phyloP scores from a whole-genome alignment of 495 filamentous ascomycete genomes.

The Jackrogersella multiformis region DNA sequence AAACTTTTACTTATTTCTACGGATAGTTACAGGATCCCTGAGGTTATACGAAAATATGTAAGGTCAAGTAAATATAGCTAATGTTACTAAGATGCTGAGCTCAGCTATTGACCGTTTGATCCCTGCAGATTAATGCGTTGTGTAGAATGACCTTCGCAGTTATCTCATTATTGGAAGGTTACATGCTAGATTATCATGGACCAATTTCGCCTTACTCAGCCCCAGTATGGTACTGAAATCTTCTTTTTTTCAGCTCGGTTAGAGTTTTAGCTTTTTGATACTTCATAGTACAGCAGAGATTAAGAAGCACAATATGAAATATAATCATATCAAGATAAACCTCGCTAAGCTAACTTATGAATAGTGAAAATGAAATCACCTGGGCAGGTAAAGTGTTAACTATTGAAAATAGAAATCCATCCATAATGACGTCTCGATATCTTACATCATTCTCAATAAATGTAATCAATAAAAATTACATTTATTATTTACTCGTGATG shows the following conservation, averaged over 20 bases:
- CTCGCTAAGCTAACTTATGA: not conserved
- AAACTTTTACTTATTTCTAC: not conserved
- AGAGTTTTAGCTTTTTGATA: not conserved
- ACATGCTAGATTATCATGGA: not conserved
- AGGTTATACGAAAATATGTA: not conserved
- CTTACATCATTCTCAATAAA: not conserved
- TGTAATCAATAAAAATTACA: not conserved
- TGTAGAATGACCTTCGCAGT: not conserved
- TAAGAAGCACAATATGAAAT: too few relatives aligned
- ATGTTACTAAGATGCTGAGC: conserved; percentile 20
- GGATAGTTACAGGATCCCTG: not conserved
- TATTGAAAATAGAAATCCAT: not conserved
- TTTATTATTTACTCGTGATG: not conserved
- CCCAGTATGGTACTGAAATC: not conserved
- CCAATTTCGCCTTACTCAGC: not conserved
- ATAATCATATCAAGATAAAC: too few relatives aligned
- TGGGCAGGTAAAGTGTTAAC: not conserved
- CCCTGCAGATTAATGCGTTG: not conserved
- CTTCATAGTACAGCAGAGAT: not conserved
- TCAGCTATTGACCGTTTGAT: conserved; percentile 3
- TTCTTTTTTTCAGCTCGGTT: not conserved
- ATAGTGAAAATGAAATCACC: not conserved
- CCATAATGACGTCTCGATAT: not conserved
- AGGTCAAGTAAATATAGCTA: conserved; percentile 21
- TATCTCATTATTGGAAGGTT: not conserved